phyloP scores from a whole-genome alignment of 169 alveolate genomes.

The Neospora caninum region DNA sequence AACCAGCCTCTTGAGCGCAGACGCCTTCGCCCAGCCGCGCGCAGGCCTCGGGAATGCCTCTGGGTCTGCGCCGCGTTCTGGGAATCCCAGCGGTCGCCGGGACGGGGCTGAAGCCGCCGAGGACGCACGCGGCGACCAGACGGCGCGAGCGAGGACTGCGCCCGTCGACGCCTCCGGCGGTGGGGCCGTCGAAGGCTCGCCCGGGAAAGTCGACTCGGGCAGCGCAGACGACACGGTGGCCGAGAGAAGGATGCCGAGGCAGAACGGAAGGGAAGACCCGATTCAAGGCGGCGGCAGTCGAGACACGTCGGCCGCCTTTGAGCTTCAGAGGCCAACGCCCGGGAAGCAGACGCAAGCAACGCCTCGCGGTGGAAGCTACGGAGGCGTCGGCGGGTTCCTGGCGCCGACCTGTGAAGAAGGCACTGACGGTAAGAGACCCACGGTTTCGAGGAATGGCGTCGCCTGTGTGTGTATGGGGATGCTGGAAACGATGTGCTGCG shows the following conservation, averaged over 20 bases:
- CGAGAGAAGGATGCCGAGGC: neutral
- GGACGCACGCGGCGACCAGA: neutral
- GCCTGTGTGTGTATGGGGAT: no score
- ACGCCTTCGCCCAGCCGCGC: neutral
- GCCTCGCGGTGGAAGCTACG: neutral
- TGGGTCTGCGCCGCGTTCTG: no score
- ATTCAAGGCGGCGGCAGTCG: neutral
- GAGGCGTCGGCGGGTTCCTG: neutral
- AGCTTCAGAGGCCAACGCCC: neutral
- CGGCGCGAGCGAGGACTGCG: neutral
- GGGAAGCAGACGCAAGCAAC: neutral
- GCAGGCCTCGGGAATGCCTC: neutral
- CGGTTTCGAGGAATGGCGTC: no score
- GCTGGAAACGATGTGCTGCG: no score
- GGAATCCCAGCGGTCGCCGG: neutral
- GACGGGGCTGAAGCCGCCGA: neutral
- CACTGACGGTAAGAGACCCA: neutral
- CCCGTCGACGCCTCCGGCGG: no score
- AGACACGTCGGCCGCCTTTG: neutral
- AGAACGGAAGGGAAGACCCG: neutral
- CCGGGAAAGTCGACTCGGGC: neutral
- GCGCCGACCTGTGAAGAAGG: neutral
- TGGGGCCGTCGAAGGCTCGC: no score
- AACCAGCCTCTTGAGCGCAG: slow-evolving; percentile 24
- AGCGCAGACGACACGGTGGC: neutral